Percentiles rank a stretch among this genome's conserved stretches.
These are phyloP conservation scores for Boletus sp. DNA, from an alignment of 1,284 basidiomycete species.

Conservation along the genomic window DNA sequence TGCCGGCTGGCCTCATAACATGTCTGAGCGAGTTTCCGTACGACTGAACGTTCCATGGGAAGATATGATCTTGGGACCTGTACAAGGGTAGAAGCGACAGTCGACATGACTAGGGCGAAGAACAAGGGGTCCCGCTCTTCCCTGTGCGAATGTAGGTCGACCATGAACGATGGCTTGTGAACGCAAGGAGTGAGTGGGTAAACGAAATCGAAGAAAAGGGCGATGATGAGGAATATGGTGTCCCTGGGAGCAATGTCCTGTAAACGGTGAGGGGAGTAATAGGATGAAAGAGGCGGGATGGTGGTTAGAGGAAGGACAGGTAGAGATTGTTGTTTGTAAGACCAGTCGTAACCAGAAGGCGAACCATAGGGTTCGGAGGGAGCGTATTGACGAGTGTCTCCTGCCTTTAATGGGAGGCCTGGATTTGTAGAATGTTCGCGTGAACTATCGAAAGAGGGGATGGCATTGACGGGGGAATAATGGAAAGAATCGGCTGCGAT, in stretches of 20 bases:
- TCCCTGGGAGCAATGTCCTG: constrained; percentile 75
- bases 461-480: constrained; percentile 38
- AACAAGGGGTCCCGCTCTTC: constrained; percentile 85
- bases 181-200: constrained; percentile 81
- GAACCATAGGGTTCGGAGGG: constrained; percentile 53
- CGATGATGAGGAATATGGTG: constrained; percentile 73
- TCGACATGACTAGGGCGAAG: constrained; percentile 82
- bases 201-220: constrained; percentile 85
- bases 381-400: constrained; percentile 43
- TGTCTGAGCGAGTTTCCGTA: constrained; percentile 71
- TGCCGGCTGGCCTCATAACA: constrained; percentile 79
- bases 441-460: constrained; percentile 35
- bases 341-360: constrained; percentile 67
- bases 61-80: constrained; percentile 78
- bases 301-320: constrained; percentile 46
- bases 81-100: constrained; percentile 77
- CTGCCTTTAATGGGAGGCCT: constrained; percentile 35
- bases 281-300: constrained; percentile 66
- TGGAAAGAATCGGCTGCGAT: constrained; percentile 66
- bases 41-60: constrained; percentile 74
- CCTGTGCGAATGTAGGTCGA: constrained; percentile 68
- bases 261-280: constrained; percentile 63
- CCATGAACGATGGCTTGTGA: constrained; percentile 82
- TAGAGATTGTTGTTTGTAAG: constrained; percentile 57
- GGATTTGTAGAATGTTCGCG: constrained; percentile 28